Percentiles rank a stretch among this genome's conserved stretches.
These are phyloP conservation scores for Plectosphaerella plurivora DNA, from an alignment of 2,329 filamentous ascomycete genomes.

Conservation along the genomic window DNA sequence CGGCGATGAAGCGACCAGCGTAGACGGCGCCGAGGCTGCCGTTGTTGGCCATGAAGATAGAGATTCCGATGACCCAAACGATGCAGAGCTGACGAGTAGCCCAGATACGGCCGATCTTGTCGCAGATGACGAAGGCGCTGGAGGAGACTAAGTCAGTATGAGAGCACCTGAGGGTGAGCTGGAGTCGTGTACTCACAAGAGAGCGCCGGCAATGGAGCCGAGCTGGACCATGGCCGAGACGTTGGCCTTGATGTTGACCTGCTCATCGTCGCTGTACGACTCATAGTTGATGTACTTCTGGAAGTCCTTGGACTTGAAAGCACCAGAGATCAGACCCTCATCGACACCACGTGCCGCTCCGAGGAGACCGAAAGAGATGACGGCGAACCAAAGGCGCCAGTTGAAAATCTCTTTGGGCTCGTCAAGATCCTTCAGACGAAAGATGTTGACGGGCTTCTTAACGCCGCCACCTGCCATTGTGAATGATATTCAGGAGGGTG, in stretches of 20 bases:
- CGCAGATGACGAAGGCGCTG: slow-evolving; percentile 55
- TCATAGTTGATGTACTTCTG: slow-evolving; percentile 53
- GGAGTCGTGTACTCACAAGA: slow-evolving; percentile 35
- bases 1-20: slow-evolving; percentile 62
- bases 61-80: slow-evolving; percentile 54
- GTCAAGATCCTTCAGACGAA: slow-evolving; percentile 57
- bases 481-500: neutral
- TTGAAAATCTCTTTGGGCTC: slow-evolving; percentile 71
- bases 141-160: neutral
- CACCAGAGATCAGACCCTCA: slow-evolving; percentile 72
- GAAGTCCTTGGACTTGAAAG: slow-evolving; percentile 64
- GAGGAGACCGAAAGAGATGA: slow-evolving; percentile 69
- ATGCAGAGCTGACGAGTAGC: slow-evolving; percentile 54
- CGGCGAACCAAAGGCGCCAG: slow-evolving; percentile 74
- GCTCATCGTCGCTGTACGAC: slow-evolving; percentile 44
- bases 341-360: slow-evolving; percentile 76
- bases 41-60: slow-evolving; percentile 53
- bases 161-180: neutral
- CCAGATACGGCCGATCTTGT: slow-evolving; percentile 59
- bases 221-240: slow-evolving; percentile 80
- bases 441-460: slow-evolving; percentile 58
- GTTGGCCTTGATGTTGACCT: slow-evolving; percentile 69
- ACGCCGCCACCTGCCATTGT: slow-evolving; percentile 41
- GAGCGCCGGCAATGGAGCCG: slow-evolving; percentile 67
- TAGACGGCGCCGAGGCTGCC: slow-evolving; percentile 55